These are phyloP conservation scores for Phytophthora megakarya DNA, from an alignment of 352 stramenopile genomes.

Conservation along the genomic window DNA sequence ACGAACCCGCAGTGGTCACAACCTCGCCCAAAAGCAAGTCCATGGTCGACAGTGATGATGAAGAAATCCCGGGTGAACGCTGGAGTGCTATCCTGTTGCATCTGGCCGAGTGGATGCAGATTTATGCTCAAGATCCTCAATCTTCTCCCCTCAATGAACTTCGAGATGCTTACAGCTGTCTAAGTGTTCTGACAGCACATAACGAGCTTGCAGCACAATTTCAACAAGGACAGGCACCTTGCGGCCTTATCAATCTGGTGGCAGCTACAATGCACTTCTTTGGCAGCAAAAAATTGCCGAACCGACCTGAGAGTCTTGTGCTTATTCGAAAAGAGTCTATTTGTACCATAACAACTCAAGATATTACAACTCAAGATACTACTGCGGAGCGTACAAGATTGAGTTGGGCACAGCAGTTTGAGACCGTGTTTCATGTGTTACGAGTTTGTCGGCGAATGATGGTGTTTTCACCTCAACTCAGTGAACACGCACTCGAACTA, in stretches of 20 bases:
- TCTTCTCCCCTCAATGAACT: slow-evolving; percentile 39
- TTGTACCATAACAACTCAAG: not conserved
- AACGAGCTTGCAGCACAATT: slow-evolving; percentile 34
- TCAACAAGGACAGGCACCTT: slow-evolving; percentile 36
- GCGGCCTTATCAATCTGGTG: slow-evolving; percentile 55
- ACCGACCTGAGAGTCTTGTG: slow-evolving; percentile 34
- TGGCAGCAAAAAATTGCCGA: slow-evolving; percentile 28
- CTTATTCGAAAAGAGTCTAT: slow-evolving; percentile 32
- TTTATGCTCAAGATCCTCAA: slow-evolving; percentile 56
- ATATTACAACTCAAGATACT: not conserved
- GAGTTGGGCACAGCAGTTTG: slow-evolving; percentile 25
- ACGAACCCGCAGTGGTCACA: slow-evolving; percentile 11
- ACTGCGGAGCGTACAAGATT: slow-evolving; percentile 4
- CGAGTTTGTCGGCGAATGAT: slow-evolving; percentile 54
- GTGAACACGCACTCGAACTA: slow-evolving; percentile 42
- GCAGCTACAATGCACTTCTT: slow-evolving; percentile 45
- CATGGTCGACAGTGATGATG: not conserved
- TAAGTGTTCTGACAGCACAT: slow-evolving; percentile 50
- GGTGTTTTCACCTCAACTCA: slow-evolving; percentile 41
- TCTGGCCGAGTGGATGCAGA: slow-evolving; percentile 78
- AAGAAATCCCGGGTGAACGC: slow-evolving; percentile 26
- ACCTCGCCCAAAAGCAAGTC: not conserved
- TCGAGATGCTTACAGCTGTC: slow-evolving; percentile 44
- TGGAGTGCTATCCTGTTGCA: slow-evolving; percentile 53
- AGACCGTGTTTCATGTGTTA: slow-evolving; percentile 45